Evolutionary conservation across 331 rosid genomes (phyloP), one percentile per base, ranked within the genome.

Genomic region (Arachis monticola): DNA sequence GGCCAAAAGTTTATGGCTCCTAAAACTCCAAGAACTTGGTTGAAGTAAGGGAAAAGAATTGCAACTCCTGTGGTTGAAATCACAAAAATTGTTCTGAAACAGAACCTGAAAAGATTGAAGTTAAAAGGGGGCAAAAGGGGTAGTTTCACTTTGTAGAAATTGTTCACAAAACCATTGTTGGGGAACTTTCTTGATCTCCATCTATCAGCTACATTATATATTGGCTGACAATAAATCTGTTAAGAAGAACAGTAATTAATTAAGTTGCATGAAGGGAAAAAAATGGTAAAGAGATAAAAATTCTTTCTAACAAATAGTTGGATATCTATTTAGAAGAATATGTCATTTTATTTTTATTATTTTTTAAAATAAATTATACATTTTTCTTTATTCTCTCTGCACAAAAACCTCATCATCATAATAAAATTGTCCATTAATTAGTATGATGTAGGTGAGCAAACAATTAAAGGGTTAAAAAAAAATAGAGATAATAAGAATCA

Each of bases 1-100:
- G 97, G 95, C 96, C 97, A 91, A 60, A 91, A 91, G 83, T 71
- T 86, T 56, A 91, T 61, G 73, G 97, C 91, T 48, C 97, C 95
- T 38, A 89, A 71, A n/a, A 91, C 79, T 69, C 92, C 95, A 60
- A 91, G 76, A 7, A 89, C 82, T 74, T 75, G 81, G 81, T 91
- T 89, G 86, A 91, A 91, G 83, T 91, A 91, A 69, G 95, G 97
- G 52, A 91, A 91, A 7, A 89, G 1, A 44, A 85, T 80, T 31
- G 88, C 95, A 8, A 89, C 27, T 51, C 75, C 89, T 7, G 90
- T 81, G 40, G 97, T 89, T 38, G 90, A 83, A 5, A 84, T 59
- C 42, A 88, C 97, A 74, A 75, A 89, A 6, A 41, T 71, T 9
- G 94, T 87, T 80, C 97, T 69, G 66, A 86, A 91, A 69, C 89